Conservation (phyloP, 2,329 filamentous ascomycete species). For the Cryphonectria radicalis region DNA sequence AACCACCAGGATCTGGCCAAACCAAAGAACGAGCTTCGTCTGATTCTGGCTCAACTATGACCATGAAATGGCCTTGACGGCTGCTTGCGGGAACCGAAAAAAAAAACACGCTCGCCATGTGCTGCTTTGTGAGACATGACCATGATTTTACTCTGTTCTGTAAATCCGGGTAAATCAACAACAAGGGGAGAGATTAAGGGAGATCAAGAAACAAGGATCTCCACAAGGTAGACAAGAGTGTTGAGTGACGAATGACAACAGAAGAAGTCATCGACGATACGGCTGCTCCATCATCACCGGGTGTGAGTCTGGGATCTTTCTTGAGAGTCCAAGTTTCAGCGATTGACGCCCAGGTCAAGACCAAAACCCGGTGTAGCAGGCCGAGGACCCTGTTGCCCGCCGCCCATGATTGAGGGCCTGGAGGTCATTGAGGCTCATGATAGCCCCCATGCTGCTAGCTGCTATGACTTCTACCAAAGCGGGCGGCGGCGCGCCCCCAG, state of each 20-base stretch:
- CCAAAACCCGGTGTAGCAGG: neutral
- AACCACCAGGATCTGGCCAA: neutral
- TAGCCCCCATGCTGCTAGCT: neutral
- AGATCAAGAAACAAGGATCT: slow-evolving; percentile 25
- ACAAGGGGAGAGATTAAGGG: neutral
- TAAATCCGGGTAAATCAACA: slow-evolving; percentile 22
- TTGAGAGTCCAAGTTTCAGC: neutral
- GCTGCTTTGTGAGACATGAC: neutral
- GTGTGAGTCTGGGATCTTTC: neutral
- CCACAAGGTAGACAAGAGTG: slow-evolving; percentile 15
- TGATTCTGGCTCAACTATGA: neutral
- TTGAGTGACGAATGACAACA: neutral
- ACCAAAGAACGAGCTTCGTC: neutral
- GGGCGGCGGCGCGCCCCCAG: neutral
- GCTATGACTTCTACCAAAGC: neutral
- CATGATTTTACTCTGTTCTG: slow-evolving; percentile 24
- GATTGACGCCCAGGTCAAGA: slow-evolving; percentile 13
- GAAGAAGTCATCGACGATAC: neutral
- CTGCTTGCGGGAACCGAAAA: neutral
- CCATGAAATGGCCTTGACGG: neutral
- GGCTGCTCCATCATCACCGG: neutral
- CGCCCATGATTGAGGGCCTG: neutral
- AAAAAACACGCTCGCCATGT: neutral
- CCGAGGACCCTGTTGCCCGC: neutral
- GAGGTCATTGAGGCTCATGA: neutral